These are phyloP conservation scores for carrot (Daucus carota) DNA, from an alignment of 129 eudicot genomes.

Conservation along the genomic window DNA sequence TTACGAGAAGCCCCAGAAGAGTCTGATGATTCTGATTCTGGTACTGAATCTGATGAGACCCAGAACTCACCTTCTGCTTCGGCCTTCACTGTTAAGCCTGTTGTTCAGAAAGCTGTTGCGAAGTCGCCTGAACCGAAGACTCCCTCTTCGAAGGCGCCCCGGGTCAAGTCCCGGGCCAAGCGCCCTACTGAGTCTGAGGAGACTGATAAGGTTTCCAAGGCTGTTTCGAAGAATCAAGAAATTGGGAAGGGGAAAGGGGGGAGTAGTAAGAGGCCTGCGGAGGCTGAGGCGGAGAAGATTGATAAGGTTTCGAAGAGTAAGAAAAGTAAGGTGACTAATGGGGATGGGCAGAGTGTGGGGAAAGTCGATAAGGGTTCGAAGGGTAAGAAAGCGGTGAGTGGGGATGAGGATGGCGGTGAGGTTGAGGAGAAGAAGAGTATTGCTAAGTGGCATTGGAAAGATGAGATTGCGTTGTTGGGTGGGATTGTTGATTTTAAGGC, in stretches of 20 bases:
- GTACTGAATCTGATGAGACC: neutral
- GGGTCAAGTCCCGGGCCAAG: neutral
- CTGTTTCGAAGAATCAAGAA: neutral
- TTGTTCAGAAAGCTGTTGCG: neutral
- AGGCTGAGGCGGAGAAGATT: neutral
- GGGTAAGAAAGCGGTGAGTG: neutral
- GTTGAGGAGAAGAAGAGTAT: neutral
- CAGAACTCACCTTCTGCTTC: neutral
- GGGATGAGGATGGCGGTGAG: neutral
- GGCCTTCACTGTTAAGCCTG: neutral
- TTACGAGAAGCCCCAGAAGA: neutral
- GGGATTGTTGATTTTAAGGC: conserved; percentile 36
- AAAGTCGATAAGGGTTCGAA: neutral
- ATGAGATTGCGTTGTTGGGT: conserved; percentile 27
- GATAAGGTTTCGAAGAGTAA: neutral
- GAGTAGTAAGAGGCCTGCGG: neutral
- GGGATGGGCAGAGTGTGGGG: neutral
- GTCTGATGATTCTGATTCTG: too few relatives aligned
- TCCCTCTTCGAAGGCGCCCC: neutral
- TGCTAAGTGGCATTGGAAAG: conserved; percentile 13
- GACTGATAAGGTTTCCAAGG: neutral
- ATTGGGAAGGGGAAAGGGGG: neutral
- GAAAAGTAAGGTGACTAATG: neutral
- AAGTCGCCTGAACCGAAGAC: neutral
- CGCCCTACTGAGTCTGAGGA: neutral